Evolutionary conservation across 345 rosid species (phyloP).

Genomic region (Salix koriyanagi): DNA sequence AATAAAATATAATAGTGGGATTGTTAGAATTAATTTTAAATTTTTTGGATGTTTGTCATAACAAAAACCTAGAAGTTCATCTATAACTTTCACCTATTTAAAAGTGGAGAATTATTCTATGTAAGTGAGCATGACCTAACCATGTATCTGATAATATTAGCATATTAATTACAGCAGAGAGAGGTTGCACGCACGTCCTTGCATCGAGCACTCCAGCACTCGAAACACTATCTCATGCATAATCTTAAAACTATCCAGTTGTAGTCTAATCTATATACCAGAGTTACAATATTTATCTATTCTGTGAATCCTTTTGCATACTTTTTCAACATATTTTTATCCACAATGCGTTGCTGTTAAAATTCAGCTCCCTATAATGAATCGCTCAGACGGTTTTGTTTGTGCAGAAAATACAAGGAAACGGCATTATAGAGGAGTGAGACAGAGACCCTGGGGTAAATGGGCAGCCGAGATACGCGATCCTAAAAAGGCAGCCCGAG

Average conservation of each 20-base stretch:
- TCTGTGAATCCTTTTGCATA: neutral
- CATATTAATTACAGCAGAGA: neutral
- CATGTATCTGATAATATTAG: neutral
- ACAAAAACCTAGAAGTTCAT: neutral
- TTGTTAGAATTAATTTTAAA: neutral
- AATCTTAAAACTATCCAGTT: neutral
- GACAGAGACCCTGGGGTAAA: slow-evolving; percentile 31
- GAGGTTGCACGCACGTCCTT: neutral
- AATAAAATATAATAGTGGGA: neutral
- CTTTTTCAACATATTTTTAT: neutral
- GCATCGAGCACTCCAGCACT: neutral
- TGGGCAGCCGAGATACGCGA: slow-evolving; percentile 34
- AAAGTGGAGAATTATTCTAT: neutral
- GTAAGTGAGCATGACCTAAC: neutral
- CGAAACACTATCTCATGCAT: neutral
- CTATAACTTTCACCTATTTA: neutral
- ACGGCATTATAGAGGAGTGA: slow-evolving; percentile 65
- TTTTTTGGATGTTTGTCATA: neutral
- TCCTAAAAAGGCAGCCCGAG: slow-evolving; percentile 30
- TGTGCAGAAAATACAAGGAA: slow-evolving; percentile 51
- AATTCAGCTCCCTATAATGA: neutral
- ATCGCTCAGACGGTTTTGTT: neutral
- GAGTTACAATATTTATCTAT: neutral
- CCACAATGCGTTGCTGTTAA: neutral
- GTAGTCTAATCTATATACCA: neutral